Percentiles rank a stretch among this genome's conserved stretches.
Conservation (phyloP, 176 grass and related monocot genomes). For the Dactylis glomerata region DNA sequence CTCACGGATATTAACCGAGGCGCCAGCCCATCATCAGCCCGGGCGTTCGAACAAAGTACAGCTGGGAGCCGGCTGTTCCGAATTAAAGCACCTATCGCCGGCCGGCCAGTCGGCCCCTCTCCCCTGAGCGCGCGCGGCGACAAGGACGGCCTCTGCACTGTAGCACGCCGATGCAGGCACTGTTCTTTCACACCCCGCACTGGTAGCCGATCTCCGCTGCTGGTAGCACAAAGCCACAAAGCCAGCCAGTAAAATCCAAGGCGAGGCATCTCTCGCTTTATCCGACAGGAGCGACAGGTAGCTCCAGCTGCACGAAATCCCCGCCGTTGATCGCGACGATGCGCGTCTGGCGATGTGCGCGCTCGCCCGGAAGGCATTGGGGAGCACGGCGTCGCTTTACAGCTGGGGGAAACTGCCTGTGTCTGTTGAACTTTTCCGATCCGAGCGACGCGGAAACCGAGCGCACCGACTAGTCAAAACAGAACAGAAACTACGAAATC, state of each 20-base stretch:
- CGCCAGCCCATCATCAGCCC: slow-evolving; percentile 5
- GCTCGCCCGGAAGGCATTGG: neutral
- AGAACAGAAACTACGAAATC: neutral
- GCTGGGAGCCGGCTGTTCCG: neutral
- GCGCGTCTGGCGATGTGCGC: neutral
- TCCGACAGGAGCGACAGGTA: slow-evolving; percentile 31
- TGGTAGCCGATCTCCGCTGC: neutral
- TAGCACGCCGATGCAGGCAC: slow-evolving; percentile 32
- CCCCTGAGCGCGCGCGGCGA: neutral
- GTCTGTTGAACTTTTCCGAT: slow-evolving; percentile 44
- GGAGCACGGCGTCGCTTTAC: slow-evolving; percentile 18
- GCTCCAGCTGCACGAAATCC: slow-evolving; percentile 1
- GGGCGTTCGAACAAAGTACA: slow-evolving; percentile 30
- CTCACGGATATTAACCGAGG: neutral
- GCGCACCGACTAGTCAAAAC: slow-evolving; percentile 9
- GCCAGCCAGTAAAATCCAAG: slow-evolving; percentile 33
- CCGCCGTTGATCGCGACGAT: slow-evolving; percentile 28
- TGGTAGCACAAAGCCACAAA: slow-evolving; percentile 10
- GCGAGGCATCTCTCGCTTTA: slow-evolving; percentile 37
- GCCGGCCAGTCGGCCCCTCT: neutral
- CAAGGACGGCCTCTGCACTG: slow-evolving; percentile 31
- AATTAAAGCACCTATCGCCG: slow-evolving; percentile 8
- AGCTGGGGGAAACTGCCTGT: slow-evolving; percentile 5
- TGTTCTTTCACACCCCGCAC: slow-evolving; percentile 9
- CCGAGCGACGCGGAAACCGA: slow-evolving; percentile 29